phyloP scores from a whole-genome alignment of 2,329 filamentous ascomycete genomes.

The Colletotrichum camelliae region DNA sequence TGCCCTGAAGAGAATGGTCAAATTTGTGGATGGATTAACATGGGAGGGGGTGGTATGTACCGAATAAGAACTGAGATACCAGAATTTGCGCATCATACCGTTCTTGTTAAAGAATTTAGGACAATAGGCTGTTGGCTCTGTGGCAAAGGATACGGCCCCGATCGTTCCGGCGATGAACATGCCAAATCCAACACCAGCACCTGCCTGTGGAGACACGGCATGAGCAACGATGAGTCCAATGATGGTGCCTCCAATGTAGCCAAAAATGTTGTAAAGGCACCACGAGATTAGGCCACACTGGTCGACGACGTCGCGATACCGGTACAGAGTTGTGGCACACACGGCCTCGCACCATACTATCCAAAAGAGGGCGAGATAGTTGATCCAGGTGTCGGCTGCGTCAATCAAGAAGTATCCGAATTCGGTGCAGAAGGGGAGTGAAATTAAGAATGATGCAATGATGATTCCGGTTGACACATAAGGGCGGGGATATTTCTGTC shows the following conservation, averaged over 20 bases:
- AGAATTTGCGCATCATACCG: background rate
- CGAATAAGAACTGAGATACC: constrained; percentile 1
- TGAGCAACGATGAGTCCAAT: constrained; percentile 53
- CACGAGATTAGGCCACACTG: constrained; percentile 48
- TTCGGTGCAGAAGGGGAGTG: constrained; percentile 57
- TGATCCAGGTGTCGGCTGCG: constrained; percentile 58
- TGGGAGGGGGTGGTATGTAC: background rate
- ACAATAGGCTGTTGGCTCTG: background rate
- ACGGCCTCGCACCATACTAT: constrained; percentile 56
- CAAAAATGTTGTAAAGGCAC: constrained; percentile 44
- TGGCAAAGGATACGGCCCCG: background rate
- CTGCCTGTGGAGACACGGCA: constrained; percentile 41
- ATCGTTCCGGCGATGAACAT: constrained; percentile 46
- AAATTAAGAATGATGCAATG: constrained; percentile 51
- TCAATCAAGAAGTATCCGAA: constrained; percentile 59
- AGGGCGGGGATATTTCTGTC: constrained; percentile 44
- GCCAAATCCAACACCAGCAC: constrained; percentile 54
- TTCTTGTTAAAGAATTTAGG: background rate
- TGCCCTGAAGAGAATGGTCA: background rate
- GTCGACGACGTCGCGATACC: constrained; percentile 48
- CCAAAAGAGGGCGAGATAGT: constrained; percentile 56
- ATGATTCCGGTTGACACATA: constrained; percentile 49
- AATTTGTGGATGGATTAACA: background rate
- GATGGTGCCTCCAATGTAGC: constrained; percentile 53
- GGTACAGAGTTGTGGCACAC: constrained; percentile 54